Conservation (phyloP, 495 filamentous ascomycete species). For the Cercophora scortea region DNA sequence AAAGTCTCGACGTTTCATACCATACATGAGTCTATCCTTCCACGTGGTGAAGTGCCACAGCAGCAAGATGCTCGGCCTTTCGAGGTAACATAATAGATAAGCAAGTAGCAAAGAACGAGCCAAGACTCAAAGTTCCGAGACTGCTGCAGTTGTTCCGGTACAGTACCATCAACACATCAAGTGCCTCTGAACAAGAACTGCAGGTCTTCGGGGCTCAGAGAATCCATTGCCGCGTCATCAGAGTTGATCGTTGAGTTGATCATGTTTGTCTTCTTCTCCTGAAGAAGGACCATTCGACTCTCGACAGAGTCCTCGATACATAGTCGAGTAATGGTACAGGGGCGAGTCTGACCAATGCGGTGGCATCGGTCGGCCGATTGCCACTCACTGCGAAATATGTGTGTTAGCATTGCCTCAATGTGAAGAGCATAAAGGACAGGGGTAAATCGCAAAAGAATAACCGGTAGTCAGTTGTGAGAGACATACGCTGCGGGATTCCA, state of each 20-base stretch:
- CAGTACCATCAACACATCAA: constrained; percentile 1
- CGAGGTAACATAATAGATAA: too few species aligned
- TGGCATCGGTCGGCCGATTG: constrained; percentile 94
- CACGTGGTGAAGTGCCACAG: too few species aligned
- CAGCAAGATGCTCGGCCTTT: too few species aligned
- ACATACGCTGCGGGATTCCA: constrained; percentile 82
- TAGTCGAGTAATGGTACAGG: constrained; percentile 87
- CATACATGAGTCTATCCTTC: too few species aligned
- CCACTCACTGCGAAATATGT: constrained; percentile 55
- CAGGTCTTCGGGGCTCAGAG: constrained; percentile 82
- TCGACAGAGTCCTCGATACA: constrained; percentile 96
- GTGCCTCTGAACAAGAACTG: constrained; percentile 82
- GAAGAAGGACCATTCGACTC: constrained; percentile 83
- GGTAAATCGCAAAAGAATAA: not conserved
- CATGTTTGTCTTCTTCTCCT: constrained; percentile 96
- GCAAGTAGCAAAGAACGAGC: too few species aligned
- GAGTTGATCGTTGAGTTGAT: constrained; percentile 93
- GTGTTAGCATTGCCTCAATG: constrained; percentile 1
- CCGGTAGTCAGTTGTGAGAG: too few species aligned
- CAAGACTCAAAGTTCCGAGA: too few species aligned
- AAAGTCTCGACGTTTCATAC: too few species aligned
- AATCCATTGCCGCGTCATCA: constrained; percentile 80
- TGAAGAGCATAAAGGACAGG: not conserved
- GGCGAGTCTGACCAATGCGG: constrained; percentile 88
- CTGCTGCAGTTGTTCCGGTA: too few species aligned